phyloP scores from a whole-genome alignment of 2,329 filamentous ascomycete species.

The Arthrinium phaeospermum region DNA sequence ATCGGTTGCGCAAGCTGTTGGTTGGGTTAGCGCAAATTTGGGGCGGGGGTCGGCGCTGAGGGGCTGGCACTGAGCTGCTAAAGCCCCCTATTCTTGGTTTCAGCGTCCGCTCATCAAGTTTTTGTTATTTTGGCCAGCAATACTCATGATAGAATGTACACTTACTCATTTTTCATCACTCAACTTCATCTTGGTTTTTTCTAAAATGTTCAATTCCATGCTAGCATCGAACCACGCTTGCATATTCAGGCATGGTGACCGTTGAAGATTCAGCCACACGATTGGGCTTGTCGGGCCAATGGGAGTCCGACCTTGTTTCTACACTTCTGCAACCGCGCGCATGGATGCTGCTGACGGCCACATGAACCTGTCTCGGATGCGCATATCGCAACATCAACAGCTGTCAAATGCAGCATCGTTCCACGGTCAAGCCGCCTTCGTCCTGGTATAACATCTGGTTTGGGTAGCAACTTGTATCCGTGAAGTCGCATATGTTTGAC shows the following conservation, averaged over 20 bases:
- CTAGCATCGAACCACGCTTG: not conserved
- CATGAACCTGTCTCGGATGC: no score
- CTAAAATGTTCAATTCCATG: not conserved
- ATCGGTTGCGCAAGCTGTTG: not conserved
- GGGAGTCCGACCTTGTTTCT: not conserved
- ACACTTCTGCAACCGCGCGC: not conserved
- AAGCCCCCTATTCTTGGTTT: not conserved
- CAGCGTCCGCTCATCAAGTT: not conserved
- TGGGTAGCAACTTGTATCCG: not conserved
- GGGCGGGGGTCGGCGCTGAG: not conserved
- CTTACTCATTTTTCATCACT: not conserved
- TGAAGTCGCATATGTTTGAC: no score
- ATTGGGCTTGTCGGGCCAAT: not conserved
- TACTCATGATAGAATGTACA: not conserved
- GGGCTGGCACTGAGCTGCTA: not conserved
- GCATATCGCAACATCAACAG: not conserved
- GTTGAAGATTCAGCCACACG: not conserved
- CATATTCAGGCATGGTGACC: not conserved
- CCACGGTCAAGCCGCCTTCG: not conserved
- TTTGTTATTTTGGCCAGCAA: not conserved
- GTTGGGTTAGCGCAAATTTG: not conserved
- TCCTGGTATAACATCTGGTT: not conserved
- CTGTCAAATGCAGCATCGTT: not conserved
- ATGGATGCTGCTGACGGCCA: not conserved
- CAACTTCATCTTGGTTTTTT: not conserved